Evolutionary conservation across 768 basidiomycete genomes (phyloP).

Genomic region (Fibroporia radiculosa): DNA sequence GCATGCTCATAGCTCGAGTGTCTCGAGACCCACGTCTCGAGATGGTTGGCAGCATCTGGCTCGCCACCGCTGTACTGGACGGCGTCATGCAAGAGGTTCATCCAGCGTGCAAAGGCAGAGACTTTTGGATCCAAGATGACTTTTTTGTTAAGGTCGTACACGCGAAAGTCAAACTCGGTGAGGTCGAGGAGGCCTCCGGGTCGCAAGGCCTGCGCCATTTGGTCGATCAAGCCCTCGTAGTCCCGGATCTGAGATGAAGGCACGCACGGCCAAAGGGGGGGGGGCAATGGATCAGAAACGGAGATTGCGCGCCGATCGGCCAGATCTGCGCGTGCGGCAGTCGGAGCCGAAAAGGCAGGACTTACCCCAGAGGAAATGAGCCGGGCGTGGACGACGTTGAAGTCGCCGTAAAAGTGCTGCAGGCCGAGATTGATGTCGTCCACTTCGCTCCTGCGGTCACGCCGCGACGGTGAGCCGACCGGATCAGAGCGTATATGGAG

Average conservation of each 20-base stretch:
- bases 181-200: constrained; percentile 64
- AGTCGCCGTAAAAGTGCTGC: constrained; percentile 74
- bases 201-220: constrained; percentile 57
- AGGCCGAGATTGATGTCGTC: constrained; percentile 82
- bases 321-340: constrained; percentile 8
- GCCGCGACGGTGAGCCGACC: not conserved
- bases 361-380: constrained; percentile 69
- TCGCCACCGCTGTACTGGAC: constrained; percentile 51
- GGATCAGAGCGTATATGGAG: constrained; percentile 1
- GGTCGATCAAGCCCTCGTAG: constrained; percentile 54
- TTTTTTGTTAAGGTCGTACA: constrained; percentile 46
- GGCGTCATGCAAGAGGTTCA: constrained; percentile 46
- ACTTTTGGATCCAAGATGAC: constrained; percentile 36
- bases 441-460: constrained; percentile 55
- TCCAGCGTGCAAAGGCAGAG: constrained; percentile 60
- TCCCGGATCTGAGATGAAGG: constrained; percentile 51
- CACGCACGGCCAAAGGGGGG: constrained; percentile 8
- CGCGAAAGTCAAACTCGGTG: constrained; percentile 60
- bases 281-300: constrained; percentile 11
- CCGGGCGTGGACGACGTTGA: constrained; percentile 68
- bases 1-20: constrained; percentile 54
- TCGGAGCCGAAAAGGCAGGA: constrained; percentile 10
- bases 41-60: constrained; percentile 50
- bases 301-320: constrained; percentile 11
- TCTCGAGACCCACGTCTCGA: constrained; percentile 45